phyloP scores from a whole-genome alignment of 2,329 filamentous ascomycete species.

The Apiospora aurea region DNA sequence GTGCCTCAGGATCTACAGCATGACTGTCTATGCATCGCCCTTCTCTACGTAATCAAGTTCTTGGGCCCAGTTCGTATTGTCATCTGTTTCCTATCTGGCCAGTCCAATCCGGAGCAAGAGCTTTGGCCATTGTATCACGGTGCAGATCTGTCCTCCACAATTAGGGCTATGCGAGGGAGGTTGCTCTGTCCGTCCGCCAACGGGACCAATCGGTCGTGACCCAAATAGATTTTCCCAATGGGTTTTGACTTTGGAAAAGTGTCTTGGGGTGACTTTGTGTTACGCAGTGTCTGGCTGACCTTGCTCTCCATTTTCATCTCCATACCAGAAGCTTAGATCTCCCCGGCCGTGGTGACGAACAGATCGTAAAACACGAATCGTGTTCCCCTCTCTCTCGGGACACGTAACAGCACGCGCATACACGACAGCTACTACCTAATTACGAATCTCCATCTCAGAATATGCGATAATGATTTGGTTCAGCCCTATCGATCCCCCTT shows the following conservation, averaged over 20 bases:
- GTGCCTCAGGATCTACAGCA: not conserved
- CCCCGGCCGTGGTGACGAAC: not conserved
- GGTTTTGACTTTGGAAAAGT: not conserved
- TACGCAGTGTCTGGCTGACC: not conserved
- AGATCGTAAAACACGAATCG: slow-evolving; percentile 15
- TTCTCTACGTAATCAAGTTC: not conserved
- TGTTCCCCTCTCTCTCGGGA: not conserved
- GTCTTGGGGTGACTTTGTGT: not conserved
- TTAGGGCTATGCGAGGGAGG: slow-evolving; percentile 17
- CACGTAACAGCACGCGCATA: slow-evolving; percentile 17
- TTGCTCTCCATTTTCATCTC: not conserved
- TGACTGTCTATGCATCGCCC: not conserved
- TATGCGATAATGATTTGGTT: slow-evolving; percentile 10
- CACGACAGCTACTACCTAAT: not conserved
- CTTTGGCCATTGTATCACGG: slow-evolving; percentile 21
- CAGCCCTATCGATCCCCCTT: slow-evolving; percentile 1
- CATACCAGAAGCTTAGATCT: not conserved
- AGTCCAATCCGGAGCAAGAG: slow-evolving; percentile 10
- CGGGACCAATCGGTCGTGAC: not conserved
- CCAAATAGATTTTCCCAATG: slow-evolving; percentile 5
- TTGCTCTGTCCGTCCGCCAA: not conserved
- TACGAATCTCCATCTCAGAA: slow-evolving; percentile 9
- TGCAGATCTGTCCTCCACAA: slow-evolving; percentile 15
- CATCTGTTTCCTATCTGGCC: not conserved
- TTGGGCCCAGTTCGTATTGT: slow-evolving; percentile 13